Evolutionary conservation across 495 filamentous ascomycete species (phyloP).

Genomic region (Aspergillus egyptiacus): DNA sequence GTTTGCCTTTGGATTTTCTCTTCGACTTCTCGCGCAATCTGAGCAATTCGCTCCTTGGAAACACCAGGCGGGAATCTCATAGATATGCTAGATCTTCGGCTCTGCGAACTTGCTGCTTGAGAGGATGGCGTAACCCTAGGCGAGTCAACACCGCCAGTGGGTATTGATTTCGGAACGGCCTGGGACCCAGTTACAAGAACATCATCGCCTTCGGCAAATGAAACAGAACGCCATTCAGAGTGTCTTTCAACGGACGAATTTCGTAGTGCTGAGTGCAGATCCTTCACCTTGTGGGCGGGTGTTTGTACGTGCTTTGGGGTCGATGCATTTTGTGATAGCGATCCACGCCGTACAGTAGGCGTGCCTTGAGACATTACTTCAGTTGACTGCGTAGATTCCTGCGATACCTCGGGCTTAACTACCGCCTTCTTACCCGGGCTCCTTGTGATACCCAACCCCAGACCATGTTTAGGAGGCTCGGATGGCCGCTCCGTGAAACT

Average conservation of each 20-base stretch:
- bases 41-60: neutral
- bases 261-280: slow-evolving; percentile 22
- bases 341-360: neutral
- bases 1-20: slow-evolving; percentile 10
- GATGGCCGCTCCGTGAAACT: slow-evolving; percentile 14
- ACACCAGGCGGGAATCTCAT: slow-evolving; percentile 8
- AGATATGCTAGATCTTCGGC: neutral
- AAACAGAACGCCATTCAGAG: slow-evolving; percentile 24
- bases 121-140: neutral
- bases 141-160: neutral
- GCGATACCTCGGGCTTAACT: slow-evolving; percentile 1
- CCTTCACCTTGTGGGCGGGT: slow-evolving; percentile 15
- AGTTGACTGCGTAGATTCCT: slow-evolving; percentile 7
- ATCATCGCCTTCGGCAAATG: slow-evolving; percentile 21
- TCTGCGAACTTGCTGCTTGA: neutral
- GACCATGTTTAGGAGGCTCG: slow-evolving; percentile 12
- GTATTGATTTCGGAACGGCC: slow-evolving; percentile 10
- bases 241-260: slow-evolving; percentile 15
- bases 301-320: slow-evolving; percentile 11
- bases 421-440: slow-evolving; percentile 23
- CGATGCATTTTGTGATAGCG: slow-evolving; percentile 5
- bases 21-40: slow-evolving; percentile 4
- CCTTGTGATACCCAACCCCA: slow-evolving; percentile 29
- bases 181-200: slow-evolving; percentile 6
- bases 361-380: slow-evolving; percentile 2